These are phyloP conservation scores for Trichoderma sp. DNA, from an alignment of 2,329 filamentous ascomycete genomes.

Conservation along the genomic window DNA sequence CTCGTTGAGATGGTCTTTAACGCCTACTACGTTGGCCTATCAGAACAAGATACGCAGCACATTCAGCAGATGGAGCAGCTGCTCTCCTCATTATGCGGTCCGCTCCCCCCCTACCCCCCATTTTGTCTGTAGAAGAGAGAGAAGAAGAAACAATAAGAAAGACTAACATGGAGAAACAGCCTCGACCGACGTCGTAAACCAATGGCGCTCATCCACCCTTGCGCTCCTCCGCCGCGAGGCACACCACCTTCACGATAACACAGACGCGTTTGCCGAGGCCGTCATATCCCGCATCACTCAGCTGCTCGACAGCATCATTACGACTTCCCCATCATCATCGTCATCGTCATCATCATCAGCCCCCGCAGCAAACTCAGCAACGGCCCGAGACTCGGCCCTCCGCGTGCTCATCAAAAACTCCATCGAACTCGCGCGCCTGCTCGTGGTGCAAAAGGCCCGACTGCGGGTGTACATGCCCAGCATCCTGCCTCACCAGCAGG, in stretches of 20 bases:
- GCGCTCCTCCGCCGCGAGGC: slow-evolving; percentile 57
- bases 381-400: slow-evolving; percentile 51
- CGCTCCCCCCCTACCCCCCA: slow-evolving; percentile 12
- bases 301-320: slow-evolving; percentile 51
- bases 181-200: slow-evolving; percentile 56
- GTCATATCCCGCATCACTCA: slow-evolving; percentile 48
- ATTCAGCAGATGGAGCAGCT: slow-evolving; percentile 50
- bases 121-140: background rate
- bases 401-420: slow-evolving; percentile 51
- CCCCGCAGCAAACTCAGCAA: slow-evolving; percentile 23
- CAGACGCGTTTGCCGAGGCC: slow-evolving; percentile 40
- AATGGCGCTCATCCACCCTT: slow-evolving; percentile 66
- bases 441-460: slow-evolving; percentile 58
- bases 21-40: slow-evolving; percentile 62
- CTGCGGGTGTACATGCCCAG: slow-evolving; percentile 56
- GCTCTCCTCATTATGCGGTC: slow-evolving; percentile 42
- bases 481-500: slow-evolving; percentile 51
- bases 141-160: background rate
- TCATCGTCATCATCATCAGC: background rate
- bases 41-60: slow-evolving; percentile 50
- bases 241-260: slow-evolving; percentile 46
- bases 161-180: slow-evolving; percentile 31
- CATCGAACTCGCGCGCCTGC: slow-evolving; percentile 54
- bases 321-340: background rate
- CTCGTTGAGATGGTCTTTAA: slow-evolving; percentile 62